Evolutionary conservation across 805 yeast genomes (phyloP).

Genomic region (Ogataea pignaliae): DNA sequence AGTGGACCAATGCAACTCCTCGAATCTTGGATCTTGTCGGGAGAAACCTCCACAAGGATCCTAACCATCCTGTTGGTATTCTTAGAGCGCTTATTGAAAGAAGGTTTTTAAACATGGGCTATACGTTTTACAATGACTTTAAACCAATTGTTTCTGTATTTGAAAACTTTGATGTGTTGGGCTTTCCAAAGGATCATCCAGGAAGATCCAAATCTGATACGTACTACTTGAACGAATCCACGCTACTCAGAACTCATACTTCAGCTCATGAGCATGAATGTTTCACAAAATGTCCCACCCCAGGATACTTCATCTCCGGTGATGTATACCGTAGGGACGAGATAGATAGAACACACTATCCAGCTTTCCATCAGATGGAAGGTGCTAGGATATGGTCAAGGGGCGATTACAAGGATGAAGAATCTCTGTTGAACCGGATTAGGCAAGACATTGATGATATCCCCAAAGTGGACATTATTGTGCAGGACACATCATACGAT

Average conservation of each 20-base stretch:
- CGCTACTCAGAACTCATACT: slow-evolving; percentile 85
- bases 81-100: slow-evolving; percentile 68
- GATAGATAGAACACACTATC: slow-evolving; percentile 93
- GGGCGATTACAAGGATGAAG: slow-evolving; percentile 30
- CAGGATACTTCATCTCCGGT: slow-evolving; percentile 90
- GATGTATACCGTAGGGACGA: slow-evolving; percentile 96
- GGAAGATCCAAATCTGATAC: slow-evolving; percentile 93
- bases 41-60: slow-evolving; percentile 67
- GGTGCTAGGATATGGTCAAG: slow-evolving; percentile 87
- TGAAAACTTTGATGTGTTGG: slow-evolving; percentile 88
- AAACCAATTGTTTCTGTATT: slow-evolving; percentile 75
- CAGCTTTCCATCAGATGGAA: slow-evolving; percentile 97
- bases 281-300: slow-evolving; percentile 58
- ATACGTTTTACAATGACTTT: slow-evolving; percentile 75
- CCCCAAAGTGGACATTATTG: slow-evolving; percentile 65
- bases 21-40: slow-evolving; percentile 64
- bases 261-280: slow-evolving; percentile 95
- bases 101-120: slow-evolving; percentile 61
- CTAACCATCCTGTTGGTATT: slow-evolving; percentile 87
- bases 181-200: slow-evolving; percentile 88
- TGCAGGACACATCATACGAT: slow-evolving; percentile 67
- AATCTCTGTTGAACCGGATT: slow-evolving; percentile 38
- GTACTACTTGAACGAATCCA: slow-evolving; percentile 72
- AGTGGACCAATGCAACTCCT: slow-evolving; percentile 82
- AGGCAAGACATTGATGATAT: slow-evolving; percentile 57